A percentile compares a stretch with the other conserved stretches of the same genome.
phyloP scores from a whole-genome alignment of 352 stramenopile genomes.

The Globisporangium recalcitrans region DNA sequence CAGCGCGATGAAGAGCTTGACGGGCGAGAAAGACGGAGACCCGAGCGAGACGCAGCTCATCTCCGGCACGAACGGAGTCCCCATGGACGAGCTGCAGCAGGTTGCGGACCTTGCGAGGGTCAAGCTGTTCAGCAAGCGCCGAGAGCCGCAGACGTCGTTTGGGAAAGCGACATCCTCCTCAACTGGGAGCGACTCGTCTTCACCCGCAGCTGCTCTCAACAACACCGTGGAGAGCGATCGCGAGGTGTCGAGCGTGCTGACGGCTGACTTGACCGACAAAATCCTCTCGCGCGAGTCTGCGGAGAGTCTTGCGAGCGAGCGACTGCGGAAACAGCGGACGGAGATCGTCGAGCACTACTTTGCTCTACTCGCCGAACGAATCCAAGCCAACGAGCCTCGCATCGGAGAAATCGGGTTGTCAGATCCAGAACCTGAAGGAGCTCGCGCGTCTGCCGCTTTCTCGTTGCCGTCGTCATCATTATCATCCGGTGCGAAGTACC shows the following conservation, averaged over 20 bases:
- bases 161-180: neutral
- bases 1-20: slow-evolving; percentile 1
- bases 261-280: slow-evolving; percentile 30
- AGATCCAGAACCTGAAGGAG: neutral
- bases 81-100: slow-evolving; percentile 56
- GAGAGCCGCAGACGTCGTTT: neutral
- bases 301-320: slow-evolving; percentile 31
- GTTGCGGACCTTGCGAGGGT: slow-evolving; percentile 47
- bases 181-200: neutral
- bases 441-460: neutral
- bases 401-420: neutral
- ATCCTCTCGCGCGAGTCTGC: slow-evolving; percentile 34
- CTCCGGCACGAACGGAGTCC: slow-evolving; percentile 46
- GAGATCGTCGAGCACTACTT: slow-evolving; percentile 43
- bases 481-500: neutral
- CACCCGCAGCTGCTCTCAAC: neutral
- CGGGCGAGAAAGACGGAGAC: slow-evolving; percentile 21
- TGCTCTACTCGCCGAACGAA: slow-evolving; percentile 19
- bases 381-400: neutral
- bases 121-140: slow-evolving; percentile 41
- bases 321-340: slow-evolving; percentile 26
- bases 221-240: slow-evolving; percentile 18
- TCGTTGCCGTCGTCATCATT: neutral
- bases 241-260: slow-evolving; percentile 25
- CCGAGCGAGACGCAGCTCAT: slow-evolving; percentile 14